Conservation (phyloP, 176 grass and related monocot genomes). For the Hordeum vulgare region DNA sequence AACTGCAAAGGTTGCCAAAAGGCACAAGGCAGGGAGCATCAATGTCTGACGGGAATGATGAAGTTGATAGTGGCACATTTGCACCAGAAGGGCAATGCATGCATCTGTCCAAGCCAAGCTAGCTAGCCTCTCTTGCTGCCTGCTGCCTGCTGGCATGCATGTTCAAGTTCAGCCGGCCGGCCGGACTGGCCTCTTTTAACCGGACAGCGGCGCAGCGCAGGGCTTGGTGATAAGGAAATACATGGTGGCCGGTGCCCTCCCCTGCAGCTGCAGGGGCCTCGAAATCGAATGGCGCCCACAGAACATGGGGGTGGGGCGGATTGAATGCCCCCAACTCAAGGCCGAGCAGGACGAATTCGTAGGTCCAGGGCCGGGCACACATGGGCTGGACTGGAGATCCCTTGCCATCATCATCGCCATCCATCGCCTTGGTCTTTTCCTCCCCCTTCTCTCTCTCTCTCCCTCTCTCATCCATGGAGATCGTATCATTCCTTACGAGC, state of each 20-base stretch:
- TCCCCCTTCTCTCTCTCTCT: neutral
- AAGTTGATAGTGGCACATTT: neutral
- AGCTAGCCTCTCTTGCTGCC: neutral
- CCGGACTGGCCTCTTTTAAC: slow-evolving; percentile 18
- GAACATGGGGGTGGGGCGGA: slow-evolving; percentile 39
- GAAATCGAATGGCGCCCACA: slow-evolving; percentile 19
- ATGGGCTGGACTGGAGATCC: slow-evolving; percentile 22
- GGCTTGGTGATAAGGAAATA: slow-evolving; percentile 15
- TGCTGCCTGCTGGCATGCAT: neutral
- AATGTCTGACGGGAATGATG: too few relatives aligned
- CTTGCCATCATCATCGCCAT: neutral
- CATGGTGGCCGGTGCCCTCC: neutral
- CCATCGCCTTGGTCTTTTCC: neutral
- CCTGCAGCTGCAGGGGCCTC: too few relatives aligned
- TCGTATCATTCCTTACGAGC: neutral
- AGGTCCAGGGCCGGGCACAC: slow-evolving; percentile 22
- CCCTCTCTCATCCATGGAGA: neutral
- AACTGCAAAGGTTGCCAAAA: too few relatives aligned
- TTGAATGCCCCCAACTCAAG: slow-evolving; percentile 28
- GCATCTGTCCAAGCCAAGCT: neutral
- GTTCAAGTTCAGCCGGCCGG: neutral
- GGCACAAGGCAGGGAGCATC: too few relatives aligned
- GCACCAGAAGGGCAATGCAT: neutral
- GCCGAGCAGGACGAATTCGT: neutral
- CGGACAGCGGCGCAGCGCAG: slow-evolving; percentile 18